A percentile compares a stretch with the other conserved stretches of the same genome.
These are phyloP conservation scores for Lichtheimia ornata DNA, from an alignment of 371 early-diverging fungal genomes.

Conservation along the genomic window DNA sequence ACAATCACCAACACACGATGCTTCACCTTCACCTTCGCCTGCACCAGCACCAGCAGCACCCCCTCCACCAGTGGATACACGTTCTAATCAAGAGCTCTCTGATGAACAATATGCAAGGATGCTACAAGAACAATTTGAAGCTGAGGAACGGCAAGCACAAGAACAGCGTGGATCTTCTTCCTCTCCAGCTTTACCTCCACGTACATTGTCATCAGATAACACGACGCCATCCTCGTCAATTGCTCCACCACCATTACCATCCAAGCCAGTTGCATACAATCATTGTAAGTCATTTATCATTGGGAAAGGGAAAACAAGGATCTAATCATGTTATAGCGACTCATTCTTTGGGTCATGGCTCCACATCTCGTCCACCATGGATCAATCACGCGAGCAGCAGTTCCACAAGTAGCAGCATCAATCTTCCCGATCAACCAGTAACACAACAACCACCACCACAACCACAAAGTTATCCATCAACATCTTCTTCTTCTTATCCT, in stretches of 20 bases:
- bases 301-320: neutral
- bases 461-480: neutral
- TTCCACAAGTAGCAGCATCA: slow-evolving; percentile 5
- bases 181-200: neutral
- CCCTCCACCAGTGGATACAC: neutral
- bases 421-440: neutral
- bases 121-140: slow-evolving; percentile 13
- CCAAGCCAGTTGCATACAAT: slow-evolving; percentile 19
- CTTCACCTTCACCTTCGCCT: neutral
- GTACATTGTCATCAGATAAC: neutral
- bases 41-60: slow-evolving; percentile 1
- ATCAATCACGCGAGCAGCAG: neutral
- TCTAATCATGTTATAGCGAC: neutral
- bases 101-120: slow-evolving; percentile 10
- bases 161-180: neutral
- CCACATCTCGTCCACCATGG: neutral
- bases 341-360: neutral
- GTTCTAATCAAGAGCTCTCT: neutral
- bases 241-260: slow-evolving; percentile 16
- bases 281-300: slow-evolving; percentile 9
- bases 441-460: neutral
- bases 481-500: neutral
- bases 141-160: neutral
- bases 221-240: neutral
- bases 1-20: slow-evolving; percentile 6